A percentile compares a stretch with the other conserved stretches of the same genome.
Evolutionary conservation across 2,329 filamentous ascomycete genomes (phyloP).

Genomic region (Fusarium poae): DNA sequence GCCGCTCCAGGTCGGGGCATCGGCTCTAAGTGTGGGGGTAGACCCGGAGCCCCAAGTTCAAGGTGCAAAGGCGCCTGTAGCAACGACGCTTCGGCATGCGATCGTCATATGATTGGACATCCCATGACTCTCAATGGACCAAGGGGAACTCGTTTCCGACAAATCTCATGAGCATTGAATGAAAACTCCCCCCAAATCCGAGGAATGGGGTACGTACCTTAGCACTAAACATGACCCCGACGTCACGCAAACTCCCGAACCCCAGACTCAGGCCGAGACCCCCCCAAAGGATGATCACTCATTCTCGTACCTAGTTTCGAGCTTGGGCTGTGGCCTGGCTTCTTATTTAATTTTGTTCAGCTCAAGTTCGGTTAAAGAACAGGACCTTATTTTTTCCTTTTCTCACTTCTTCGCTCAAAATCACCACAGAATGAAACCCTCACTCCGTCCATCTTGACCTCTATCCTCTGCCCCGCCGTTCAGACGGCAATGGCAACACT

Average conservation of each 20-base stretch:
- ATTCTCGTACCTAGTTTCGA: slow-evolving; percentile 28
- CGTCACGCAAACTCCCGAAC: slow-evolving; percentile 43
- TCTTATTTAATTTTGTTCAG: slow-evolving; percentile 3
- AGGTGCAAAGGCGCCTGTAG: slow-evolving; percentile 2
- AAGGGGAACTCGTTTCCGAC: slow-evolving; percentile 28
- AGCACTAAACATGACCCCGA: slow-evolving; percentile 33
- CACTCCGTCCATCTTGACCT: slow-evolving; percentile 42
- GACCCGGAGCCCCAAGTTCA: slow-evolving; percentile 18
- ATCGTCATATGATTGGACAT: slow-evolving; percentile 29
- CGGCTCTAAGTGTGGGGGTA: slow-evolving; percentile 47
- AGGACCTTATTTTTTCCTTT: neutral
- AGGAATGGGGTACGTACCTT: slow-evolving; percentile 25
- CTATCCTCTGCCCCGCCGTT: slow-evolving; percentile 40
- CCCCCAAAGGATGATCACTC: slow-evolving; percentile 34
- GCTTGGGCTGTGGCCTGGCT: slow-evolving; percentile 3
- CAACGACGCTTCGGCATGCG: slow-evolving; percentile 25
- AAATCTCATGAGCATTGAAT: slow-evolving; percentile 24
- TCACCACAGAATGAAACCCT: slow-evolving; percentile 39
- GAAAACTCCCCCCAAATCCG: slow-evolving; percentile 28
- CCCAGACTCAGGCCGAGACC: slow-evolving; percentile 38
- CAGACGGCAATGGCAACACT: slow-evolving; percentile 52
- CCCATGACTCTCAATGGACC: slow-evolving; percentile 1
- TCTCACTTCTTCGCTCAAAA: neutral
- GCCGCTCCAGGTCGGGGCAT: slow-evolving; percentile 44
- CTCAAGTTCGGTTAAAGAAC: neutral